These are phyloP conservation scores for Xylaria scruposa DNA, from an alignment of 495 filamentous ascomycete species.

Conservation along the genomic window DNA sequence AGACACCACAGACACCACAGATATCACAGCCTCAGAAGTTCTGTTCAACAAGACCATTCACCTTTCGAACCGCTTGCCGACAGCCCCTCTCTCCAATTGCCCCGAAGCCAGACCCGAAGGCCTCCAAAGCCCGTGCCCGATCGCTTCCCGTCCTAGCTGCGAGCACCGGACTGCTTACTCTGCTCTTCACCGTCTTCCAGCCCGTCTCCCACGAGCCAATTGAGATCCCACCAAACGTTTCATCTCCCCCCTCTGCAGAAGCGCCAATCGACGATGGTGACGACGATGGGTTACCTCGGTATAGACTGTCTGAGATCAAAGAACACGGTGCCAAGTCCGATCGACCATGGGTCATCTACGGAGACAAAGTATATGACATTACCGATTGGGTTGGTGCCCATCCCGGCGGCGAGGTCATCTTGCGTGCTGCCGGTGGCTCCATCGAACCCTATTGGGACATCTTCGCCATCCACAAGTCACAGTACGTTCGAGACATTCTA, in stretches of 20 bases:
- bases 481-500: conserved; percentile 64
- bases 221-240: conserved; percentile 23
- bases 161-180: conserved; percentile 36
- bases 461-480: conserved; percentile 64
- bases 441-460: conserved; percentile 70
- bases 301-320: conserved; percentile 55
- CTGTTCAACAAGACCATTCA: conserved; percentile 19
- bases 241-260: conserved; percentile 18
- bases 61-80: conserved; percentile 23
- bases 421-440: conserved; percentile 61
- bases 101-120: conserved; percentile 14
- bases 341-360: conserved; percentile 58
- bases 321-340: conserved; percentile 55
- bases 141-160: conserved; percentile 34
- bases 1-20: conserved; percentile 2
- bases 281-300: conserved; percentile 50
- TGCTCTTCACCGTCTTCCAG: conserved; percentile 35
- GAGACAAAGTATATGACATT: conserved; percentile 64
- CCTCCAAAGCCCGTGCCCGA: conserved; percentile 28
- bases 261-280: conserved; percentile 31
- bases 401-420: conserved; percentile 66
- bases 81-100: conserved; percentile 23
- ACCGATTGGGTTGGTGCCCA: conserved; percentile 65
- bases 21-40: conserved; percentile 2
- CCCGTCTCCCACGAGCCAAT: conserved; percentile 32